Evolutionary conservation across 768 basidiomycete genomes (phyloP).

Genomic region (Sistotremastrum niveocremeum): DNA sequence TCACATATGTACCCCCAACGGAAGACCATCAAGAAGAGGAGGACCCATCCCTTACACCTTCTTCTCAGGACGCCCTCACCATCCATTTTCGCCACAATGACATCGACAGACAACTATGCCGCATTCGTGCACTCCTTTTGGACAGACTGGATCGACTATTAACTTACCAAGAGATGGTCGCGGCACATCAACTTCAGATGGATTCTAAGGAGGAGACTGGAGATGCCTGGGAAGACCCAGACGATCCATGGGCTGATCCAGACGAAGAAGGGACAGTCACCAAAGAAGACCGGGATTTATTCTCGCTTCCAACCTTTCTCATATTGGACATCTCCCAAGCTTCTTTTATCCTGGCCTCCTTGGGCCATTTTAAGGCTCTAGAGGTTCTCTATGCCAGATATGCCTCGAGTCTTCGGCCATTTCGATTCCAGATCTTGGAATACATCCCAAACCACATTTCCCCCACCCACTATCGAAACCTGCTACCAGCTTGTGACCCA

Average conservation of each 20-base stretch:
- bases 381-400: constrained; percentile 46
- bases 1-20: constrained; percentile 10
- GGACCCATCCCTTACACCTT: background rate
- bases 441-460: constrained; percentile 61
- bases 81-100: constrained; percentile 44
- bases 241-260: constrained; percentile 64
- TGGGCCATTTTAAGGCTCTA: constrained; percentile 44
- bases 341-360: constrained; percentile 55
- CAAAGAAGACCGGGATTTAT: constrained; percentile 16
- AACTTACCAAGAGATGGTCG: constrained; percentile 54
- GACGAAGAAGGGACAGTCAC: constrained; percentile 15
- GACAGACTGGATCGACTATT: constrained; percentile 54
- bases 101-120: constrained; percentile 50
- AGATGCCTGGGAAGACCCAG: constrained; percentile 36
- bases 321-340: constrained; percentile 37
- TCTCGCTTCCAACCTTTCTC: constrained; percentile 49
- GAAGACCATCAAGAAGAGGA: constrained; percentile 10
- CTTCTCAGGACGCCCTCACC: constrained; percentile 17
- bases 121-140: constrained; percentile 55
- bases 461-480: constrained; percentile 43
- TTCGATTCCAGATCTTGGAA: constrained; percentile 56
- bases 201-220: constrained; percentile 26
- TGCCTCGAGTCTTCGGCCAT: constrained; percentile 44
- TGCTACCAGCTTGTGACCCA: constrained; percentile 52
- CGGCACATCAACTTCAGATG: constrained; percentile 20